A percentile compares a stretch with the other conserved stretches of the same genome.
Evolutionary conservation across 148 eudicot species (phyloP).

Genomic region (Vaccinium myrtillus): DNA sequence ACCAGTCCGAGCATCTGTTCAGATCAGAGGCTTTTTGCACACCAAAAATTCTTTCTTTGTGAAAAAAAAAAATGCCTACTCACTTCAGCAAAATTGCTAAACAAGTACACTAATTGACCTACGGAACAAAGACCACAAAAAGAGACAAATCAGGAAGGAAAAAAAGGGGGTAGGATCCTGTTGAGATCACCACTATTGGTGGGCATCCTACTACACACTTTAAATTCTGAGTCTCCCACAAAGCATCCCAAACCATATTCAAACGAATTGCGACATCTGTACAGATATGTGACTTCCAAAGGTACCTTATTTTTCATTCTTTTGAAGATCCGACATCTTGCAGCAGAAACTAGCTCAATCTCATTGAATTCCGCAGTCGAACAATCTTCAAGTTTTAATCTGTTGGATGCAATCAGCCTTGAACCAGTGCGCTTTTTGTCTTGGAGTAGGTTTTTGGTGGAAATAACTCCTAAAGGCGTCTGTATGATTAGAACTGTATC

Average conservation of each 20-base stretch:
- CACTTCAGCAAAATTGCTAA: not conserved
- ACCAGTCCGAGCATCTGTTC: not conserved
- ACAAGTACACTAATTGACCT: not conserved
- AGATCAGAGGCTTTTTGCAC: conserved; percentile 3
- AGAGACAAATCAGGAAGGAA: not conserved
- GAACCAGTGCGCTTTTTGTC: conserved; percentile 64
- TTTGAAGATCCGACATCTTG: conserved; percentile 72
- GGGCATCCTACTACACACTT: not conserved
- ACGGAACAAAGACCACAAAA: not conserved
- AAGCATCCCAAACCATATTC: conserved; percentile 1
- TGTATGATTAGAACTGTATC: conserved; percentile 87
- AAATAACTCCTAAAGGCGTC: conserved; percentile 78
- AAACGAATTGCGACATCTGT: not conserved
- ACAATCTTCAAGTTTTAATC: conserved; percentile 53
- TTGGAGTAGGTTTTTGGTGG: conserved; percentile 74
- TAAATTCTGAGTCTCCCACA: not conserved
- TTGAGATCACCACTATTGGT: not conserved
- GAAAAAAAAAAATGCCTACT: not conserved
- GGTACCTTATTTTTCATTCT: conserved; percentile 52
- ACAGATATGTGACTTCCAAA: conserved; percentile 17
- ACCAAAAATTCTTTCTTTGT: not conserved
- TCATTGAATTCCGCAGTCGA: conserved; percentile 41
- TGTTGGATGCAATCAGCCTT: conserved; percentile 75
- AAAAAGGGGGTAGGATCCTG: not conserved
- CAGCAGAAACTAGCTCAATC: conserved; percentile 81